Evolutionary conservation across 176 grass and related monocot genomes (phyloP), one percentile per base, ranked within the genome.

Genomic region (Aechmea fasciata): DNA sequence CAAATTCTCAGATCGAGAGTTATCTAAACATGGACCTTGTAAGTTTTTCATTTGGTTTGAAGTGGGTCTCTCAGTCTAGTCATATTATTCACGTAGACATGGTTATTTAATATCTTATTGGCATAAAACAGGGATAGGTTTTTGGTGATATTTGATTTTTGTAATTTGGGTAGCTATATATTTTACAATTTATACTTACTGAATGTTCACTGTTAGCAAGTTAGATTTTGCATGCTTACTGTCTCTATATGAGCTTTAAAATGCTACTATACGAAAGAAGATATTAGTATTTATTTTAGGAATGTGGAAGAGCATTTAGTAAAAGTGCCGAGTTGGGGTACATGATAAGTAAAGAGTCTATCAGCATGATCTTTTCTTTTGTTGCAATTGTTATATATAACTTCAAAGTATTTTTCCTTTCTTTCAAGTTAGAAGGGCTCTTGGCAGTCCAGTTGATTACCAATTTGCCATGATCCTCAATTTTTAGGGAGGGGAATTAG

Each of bases 1-100:
- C 47, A 13, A 77, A 85, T 71, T 87, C 76, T 51, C 63, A 78
- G 28, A 82, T 89, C 57, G 73, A 91, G 59, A 81, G 71, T 41
- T 80, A 83, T 72, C 83, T 87, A 48, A 81, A 83, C 54, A 79
- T 78, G 79, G 83, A 84, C 47, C 66, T 91, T 85, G 92, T 87
- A 87, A 74, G 79, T 82, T 78, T 13, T 17, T 18, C 19, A 59
- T 17, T 59, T 59, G 54, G n/a, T 59, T 17, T 8, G 13, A 59
- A 59, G 15, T 20, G 3, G 33, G 33, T 41, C 33, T 41, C 33
- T 41, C 33, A 41, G 15, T 59, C 15, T 17, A 59, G n/a, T 20
- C 19, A 59, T 18, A 14, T 20, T 15, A 55, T n/a, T 13, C 52
- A 17, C 19, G 14, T 59, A 59, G 54, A 20, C 14, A 17, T 1